Percentiles rank a stretch among this genome's conserved stretches.
phyloP scores from a whole-genome alignment of 2,329 filamentous ascomycete genomes.

The Microdochium nivale region DNA sequence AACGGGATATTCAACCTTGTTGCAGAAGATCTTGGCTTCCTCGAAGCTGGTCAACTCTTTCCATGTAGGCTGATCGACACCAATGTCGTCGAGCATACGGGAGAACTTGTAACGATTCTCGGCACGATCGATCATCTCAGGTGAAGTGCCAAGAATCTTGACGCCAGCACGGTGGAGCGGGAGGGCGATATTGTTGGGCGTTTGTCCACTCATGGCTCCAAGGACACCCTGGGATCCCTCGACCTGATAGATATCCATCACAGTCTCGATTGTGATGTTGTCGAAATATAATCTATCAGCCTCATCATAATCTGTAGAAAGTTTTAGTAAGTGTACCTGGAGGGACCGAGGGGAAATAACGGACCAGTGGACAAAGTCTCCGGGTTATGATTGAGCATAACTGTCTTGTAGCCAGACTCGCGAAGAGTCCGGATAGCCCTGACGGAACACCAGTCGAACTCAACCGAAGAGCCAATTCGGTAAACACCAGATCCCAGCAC shows the following conservation, averaged over 20 bases:
- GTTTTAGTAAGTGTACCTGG: slow-evolving; percentile 18
- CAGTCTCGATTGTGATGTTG: slow-evolving; percentile 82
- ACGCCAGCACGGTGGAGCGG: slow-evolving; percentile 82
- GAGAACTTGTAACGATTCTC: slow-evolving; percentile 99
- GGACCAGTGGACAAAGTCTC: slow-evolving; percentile 1
- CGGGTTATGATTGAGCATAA: slow-evolving; percentile 49
- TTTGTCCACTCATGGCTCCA: slow-evolving; percentile 94
- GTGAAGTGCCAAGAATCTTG: slow-evolving; percentile 89
- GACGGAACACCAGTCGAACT: slow-evolving; percentile 99
- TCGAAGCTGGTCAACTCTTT: slow-evolving; percentile 94
- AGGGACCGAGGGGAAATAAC: not conserved
- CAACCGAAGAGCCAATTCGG: slow-evolving; percentile 92
- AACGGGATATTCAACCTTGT: slow-evolving; percentile 84
- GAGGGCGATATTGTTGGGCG: slow-evolving; percentile 94
- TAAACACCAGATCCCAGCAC: slow-evolving; percentile 94
- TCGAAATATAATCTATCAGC: slow-evolving; percentile 94
- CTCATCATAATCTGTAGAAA: slow-evolving; percentile 87
- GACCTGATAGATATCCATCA: slow-evolving; percentile 87
- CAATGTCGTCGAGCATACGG: slow-evolving; percentile 91
- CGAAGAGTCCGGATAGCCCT: slow-evolving; percentile 86
- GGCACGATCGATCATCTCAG: slow-evolving; percentile 96
- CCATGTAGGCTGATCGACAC: slow-evolving; percentile 94
- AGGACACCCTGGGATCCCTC: slow-evolving; percentile 79
- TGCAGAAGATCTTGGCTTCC: slow-evolving; percentile 80
- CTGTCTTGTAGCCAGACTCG: slow-evolving; percentile 77